These are phyloP conservation scores for Diaporthe sp. DNA, from an alignment of 2,329 filamentous ascomycete genomes.

Conservation along the genomic window DNA sequence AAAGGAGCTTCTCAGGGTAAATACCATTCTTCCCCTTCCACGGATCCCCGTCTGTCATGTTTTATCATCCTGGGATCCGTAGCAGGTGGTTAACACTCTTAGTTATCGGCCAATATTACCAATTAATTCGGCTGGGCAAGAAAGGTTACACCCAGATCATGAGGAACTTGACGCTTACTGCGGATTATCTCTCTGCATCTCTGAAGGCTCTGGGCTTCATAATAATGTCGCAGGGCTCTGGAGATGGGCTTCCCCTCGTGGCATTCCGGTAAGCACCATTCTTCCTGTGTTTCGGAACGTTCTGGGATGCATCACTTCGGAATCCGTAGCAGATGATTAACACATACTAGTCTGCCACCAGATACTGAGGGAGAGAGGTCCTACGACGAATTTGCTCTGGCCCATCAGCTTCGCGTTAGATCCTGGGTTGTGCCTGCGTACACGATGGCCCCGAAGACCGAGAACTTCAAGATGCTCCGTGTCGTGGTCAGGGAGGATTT, in stretches of 20 bases:
- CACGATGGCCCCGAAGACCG: slow-evolving; percentile 93
- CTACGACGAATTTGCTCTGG: slow-evolving; percentile 83
- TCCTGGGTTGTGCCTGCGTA: slow-evolving; percentile 97
- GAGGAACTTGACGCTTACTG: slow-evolving; percentile 89
- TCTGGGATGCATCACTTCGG: too few species aligned
- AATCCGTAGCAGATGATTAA: too few species aligned
- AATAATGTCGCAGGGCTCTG: slow-evolving; percentile 86
- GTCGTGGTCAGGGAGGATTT: slow-evolving; percentile 96
- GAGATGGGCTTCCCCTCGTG: slow-evolving; percentile 84
- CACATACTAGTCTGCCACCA: slow-evolving; percentile 47
- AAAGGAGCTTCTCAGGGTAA: slow-evolving; percentile 96
- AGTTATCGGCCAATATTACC: slow-evolving; percentile 81
- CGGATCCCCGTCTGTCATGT: too few species aligned
- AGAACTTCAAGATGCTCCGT: slow-evolving; percentile 89
- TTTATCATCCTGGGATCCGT: too few species aligned
- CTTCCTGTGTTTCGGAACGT: too few species aligned
- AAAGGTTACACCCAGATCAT: slow-evolving; percentile 93
- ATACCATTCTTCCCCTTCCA: slow-evolving; percentile 69
- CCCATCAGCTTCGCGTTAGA: slow-evolving; percentile 77
- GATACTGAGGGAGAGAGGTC: slow-evolving; percentile 70
- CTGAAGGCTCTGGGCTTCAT: slow-evolving; percentile 84
- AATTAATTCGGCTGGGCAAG: slow-evolving; percentile 94
- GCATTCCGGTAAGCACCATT: too few species aligned
- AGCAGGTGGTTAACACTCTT: too few species aligned
- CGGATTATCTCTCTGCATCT: slow-evolving; percentile 84